These are phyloP conservation scores for Tetracentron sinense DNA, from an alignment of 164 flowering plant species.

Conservation along the genomic window DNA sequence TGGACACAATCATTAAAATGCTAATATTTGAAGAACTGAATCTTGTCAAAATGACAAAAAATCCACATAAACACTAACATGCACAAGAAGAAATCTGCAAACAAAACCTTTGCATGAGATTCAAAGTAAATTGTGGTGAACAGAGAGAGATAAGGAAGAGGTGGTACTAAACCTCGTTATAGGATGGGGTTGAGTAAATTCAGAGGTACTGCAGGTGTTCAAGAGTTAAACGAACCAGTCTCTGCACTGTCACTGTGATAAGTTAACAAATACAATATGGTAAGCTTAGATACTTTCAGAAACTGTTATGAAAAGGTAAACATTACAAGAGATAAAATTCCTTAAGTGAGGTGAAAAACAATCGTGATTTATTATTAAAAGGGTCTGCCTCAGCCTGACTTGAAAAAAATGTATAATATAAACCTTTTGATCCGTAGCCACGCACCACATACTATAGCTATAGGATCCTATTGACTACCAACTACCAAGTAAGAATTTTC, in stretches of 20 bases:
- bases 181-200: slow-evolving; percentile 35
- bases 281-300: too few species aligned
- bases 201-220: background rate
- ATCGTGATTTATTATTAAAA: too few species aligned
- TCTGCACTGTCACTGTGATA: slow-evolving; percentile 28
- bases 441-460: too few species aligned
- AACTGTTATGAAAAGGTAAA: background rate
- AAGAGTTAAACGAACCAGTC: background rate
- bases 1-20: too few species aligned
- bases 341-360: background rate
- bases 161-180: slow-evolving; percentile 42
- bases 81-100: background rate
- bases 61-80: background rate
- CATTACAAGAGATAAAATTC: background rate
- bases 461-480: background rate
- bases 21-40: too few species aligned
- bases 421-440: background rate
- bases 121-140: background rate
- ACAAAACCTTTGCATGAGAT: background rate
- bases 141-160: background rate
- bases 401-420: too few species aligned
- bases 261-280: slow-evolving; percentile 14
- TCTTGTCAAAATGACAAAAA: background rate
- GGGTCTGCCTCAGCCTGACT: too few species aligned
- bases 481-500: background rate